Base-by-base conservation (phyloP, 495 filamentous ascomycete species). In the Clohesyomyces aquaticus region DNA sequence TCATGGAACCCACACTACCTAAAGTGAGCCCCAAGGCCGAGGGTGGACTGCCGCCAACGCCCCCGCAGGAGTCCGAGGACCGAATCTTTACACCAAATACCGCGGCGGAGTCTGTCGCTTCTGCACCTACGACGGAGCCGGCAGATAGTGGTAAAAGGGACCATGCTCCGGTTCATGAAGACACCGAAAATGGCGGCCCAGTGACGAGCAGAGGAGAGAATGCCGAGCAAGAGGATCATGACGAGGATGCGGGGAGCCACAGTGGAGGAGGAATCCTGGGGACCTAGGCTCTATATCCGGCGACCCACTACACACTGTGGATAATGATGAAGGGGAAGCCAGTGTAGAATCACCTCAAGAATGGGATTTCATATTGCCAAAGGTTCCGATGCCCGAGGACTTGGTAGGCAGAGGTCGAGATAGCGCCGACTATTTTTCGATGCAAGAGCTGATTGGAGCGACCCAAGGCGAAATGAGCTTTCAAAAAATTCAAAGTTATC, bases 401-500 rank as follows among this genome's bases (percentile, higher is more conserved):
- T 48, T 48, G 45, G 18, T 48, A 48, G 45, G 45, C 21, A 19
- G 45, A 48, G 45, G 45, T 48, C 45, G 45, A 48, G 45, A 48
- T 48, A 19, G 45, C 45, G 45, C 11, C 41, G 26, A 26, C 47
- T 27, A 35, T 25, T n/a, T 1, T 22, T 25, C 45, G 45, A 48
- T 48, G 45, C 45, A 48, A 48, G 45, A 48, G 2, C 16, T 48
- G 45, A 21, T 48, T 48, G 45, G 45, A 48, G 45, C 45, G 45
- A 48, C 21, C 18, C 45, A 48, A 48, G 45, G 45, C 45, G 45
- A 19, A 19, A 48, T 21, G 45, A 48, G 32, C 22, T 38, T 48
- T 48, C 45, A 48, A 48, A 48, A 29, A 14, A n/a, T 53, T 54
- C 48, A 22, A 52, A 74, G 72, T 72, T 72, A 61, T 66, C 61